Conservation (phyloP, 495 filamentous ascomycete species). For the Aspergillus panamensis region DNA sequence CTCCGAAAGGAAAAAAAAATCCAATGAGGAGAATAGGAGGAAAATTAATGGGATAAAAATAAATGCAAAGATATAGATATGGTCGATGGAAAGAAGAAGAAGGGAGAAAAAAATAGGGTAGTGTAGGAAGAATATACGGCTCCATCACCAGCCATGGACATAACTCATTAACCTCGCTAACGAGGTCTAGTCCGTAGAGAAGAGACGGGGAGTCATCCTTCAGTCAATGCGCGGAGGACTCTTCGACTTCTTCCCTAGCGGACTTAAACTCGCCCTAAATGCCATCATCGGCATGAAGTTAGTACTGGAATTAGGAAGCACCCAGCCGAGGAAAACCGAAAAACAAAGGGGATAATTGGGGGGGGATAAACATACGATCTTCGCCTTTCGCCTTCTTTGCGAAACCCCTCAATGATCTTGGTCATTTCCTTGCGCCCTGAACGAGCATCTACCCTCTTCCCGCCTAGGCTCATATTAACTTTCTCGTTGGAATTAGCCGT, state of each 20-base stretch:
- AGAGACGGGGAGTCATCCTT: neutral
- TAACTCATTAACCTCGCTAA: constrained; percentile 10
- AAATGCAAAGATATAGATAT: neutral
- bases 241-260: constrained; percentile 38
- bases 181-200: constrained; percentile 6
- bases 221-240: constrained; percentile 47
- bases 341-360: neutral
- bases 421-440: constrained; percentile 83
- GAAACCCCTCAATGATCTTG: constrained; percentile 73
- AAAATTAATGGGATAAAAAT: neutral
- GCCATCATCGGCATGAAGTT: neutral
- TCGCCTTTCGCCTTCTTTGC: constrained; percentile 77
- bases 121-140: neutral
- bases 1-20: neutral
- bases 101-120: neutral
- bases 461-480: constrained; percentile 88
- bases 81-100: neutral
- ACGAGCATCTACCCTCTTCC: constrained; percentile 70
- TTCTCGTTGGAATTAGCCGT: constrained; percentile 70
- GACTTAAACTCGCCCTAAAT: constrained; percentile 24
- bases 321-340: constrained; percentile 5
- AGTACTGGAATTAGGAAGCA: neutral
- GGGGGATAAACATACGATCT: constrained; percentile 59
- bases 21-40: neutral
- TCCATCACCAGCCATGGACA: neutral